Conservation (phyloP, 1,139 yeast species). For the Suhomyces bolitotheri region DNA sequence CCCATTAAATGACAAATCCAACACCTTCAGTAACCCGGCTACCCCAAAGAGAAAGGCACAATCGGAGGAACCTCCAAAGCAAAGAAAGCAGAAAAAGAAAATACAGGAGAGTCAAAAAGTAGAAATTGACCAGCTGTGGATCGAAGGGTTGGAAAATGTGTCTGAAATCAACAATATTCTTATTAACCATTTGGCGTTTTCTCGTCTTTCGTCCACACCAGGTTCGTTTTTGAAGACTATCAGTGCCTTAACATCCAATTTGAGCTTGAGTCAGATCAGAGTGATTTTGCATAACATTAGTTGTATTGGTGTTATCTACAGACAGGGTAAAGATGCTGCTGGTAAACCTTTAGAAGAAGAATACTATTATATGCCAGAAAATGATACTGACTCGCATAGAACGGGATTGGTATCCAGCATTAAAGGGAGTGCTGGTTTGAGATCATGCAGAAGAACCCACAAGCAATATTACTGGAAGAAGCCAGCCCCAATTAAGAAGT, state of each 20-base stretch:
- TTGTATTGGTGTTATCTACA: conserved; percentile 80
- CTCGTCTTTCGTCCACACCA: conserved; percentile 85
- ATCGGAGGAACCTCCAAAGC: conserved; percentile 32
- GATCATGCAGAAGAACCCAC: conserved; percentile 91
- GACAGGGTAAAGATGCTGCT: conserved; percentile 94
- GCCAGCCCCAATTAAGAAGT: conserved; percentile 55
- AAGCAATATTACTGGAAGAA: conserved; percentile 89
- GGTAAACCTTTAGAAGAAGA: conserved; percentile 93
- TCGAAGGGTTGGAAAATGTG: conserved; percentile 38
- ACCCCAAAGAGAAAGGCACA: conserved; percentile 27
- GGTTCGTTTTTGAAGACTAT: conserved; percentile 65
- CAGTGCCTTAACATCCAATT: conserved; percentile 46
- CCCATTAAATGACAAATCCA: conserved; percentile 30
- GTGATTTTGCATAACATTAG: conserved; percentile 47
- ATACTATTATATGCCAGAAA: conserved; percentile 84
- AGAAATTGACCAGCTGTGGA: conserved; percentile 28
- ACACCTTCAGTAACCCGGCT: conserved; percentile 19
- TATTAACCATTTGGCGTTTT: conserved; percentile 85
- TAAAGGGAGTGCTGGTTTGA: conserved; percentile 78
- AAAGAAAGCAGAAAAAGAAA: conserved; percentile 16
- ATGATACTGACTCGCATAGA: conserved; percentile 72
- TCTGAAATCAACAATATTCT: conserved; percentile 62
- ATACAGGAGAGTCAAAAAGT: conserved; percentile 18
- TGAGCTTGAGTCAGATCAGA: conserved; percentile 51
- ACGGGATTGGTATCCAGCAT: conserved; percentile 67